Percentiles rank a stretch among this genome's conserved stretches.
phyloP scores from a whole-genome alignment of 139 green algal species.

The Limnomonas spitsbergensis region DNA sequence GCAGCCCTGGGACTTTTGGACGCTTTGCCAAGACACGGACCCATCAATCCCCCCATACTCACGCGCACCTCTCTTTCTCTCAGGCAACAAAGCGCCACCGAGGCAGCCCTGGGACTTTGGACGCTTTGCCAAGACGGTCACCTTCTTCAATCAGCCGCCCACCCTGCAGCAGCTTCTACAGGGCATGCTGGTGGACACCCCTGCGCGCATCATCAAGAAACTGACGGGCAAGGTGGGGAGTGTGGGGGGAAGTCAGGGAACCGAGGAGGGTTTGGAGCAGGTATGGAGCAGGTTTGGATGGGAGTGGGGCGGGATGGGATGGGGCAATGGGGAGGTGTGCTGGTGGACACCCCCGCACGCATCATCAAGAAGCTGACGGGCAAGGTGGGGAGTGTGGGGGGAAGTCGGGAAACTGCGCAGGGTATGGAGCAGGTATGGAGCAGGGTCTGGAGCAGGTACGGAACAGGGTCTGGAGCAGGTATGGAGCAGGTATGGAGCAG shows the following conservation, averaged over 20 bases:
- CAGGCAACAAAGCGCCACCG: neutral
- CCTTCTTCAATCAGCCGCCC: slow-evolving; percentile 74
- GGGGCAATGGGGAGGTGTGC: neutral
- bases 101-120: slow-evolving; percentile 75
- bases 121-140: slow-evolving; percentile 71
- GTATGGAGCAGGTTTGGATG: neutral
- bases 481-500: too few species aligned
- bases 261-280: neutral
- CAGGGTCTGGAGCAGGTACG: too few species aligned
- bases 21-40: too few species aligned
- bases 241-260: neutral
- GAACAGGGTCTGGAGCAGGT: too few species aligned
- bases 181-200: neutral
- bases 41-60: too few species aligned
- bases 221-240: too few species aligned
- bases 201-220: neutral
- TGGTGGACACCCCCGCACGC: neutral
- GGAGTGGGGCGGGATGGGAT: neutral
- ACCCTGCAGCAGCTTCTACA: neutral
- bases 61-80: too few species aligned
- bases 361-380: neutral
- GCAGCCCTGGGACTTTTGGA: too few species aligned
- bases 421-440: neutral
- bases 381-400: too few species aligned
- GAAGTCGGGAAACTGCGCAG: neutral